Percentiles rank a stretch among this genome's conserved stretches.
Evolutionary conservation across 768 basidiomycete species (phyloP).

Genomic region (Kwoniella heveanensis): DNA sequence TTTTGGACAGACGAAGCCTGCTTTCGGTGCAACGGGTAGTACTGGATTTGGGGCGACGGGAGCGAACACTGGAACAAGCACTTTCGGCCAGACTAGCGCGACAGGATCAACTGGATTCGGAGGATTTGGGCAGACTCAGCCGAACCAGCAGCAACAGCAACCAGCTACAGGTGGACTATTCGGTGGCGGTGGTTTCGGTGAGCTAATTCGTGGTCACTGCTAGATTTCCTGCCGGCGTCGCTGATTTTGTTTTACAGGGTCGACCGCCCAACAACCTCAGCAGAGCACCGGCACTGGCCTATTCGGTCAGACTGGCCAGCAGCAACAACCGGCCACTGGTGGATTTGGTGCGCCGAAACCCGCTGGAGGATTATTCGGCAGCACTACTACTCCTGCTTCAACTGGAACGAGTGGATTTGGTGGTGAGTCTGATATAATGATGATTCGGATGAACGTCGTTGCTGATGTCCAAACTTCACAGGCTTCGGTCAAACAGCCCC

Average conservation of each 20-base stretch:
- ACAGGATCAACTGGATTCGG: constrained; percentile 48
- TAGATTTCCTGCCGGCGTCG: background rate
- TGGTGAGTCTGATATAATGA: no score
- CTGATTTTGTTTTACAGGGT: constrained; percentile 1
- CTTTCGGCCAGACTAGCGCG: constrained; percentile 43
- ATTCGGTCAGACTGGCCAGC: constrained; percentile 46
- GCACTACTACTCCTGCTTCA: constrained; percentile 26
- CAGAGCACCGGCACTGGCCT: constrained; percentile 38
- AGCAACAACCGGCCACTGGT: constrained; percentile 48
- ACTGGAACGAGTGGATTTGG: constrained; percentile 28
- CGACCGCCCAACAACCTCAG: constrained; percentile 16
- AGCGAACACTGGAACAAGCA: constrained; percentile 20
- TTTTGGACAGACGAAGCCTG: constrained; percentile 35
- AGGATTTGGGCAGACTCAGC: constrained; percentile 49
- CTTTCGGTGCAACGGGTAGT: constrained; percentile 40
- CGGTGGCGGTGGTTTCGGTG: constrained; percentile 40
- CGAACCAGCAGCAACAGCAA: constrained; percentile 54
- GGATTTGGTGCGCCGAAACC: constrained; percentile 24
- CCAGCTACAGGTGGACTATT: constrained; percentile 42
- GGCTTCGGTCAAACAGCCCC: constrained; percentile 34
- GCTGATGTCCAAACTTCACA: constrained; percentile 12
- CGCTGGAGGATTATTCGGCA: constrained; percentile 35
- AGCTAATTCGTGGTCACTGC: background rate
- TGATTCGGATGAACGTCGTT: no score
- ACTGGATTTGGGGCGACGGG: constrained; percentile 24